phyloP scores from a whole-genome alignment of 2,329 filamentous ascomycete species.

The Aspergillus fijiensis region DNA sequence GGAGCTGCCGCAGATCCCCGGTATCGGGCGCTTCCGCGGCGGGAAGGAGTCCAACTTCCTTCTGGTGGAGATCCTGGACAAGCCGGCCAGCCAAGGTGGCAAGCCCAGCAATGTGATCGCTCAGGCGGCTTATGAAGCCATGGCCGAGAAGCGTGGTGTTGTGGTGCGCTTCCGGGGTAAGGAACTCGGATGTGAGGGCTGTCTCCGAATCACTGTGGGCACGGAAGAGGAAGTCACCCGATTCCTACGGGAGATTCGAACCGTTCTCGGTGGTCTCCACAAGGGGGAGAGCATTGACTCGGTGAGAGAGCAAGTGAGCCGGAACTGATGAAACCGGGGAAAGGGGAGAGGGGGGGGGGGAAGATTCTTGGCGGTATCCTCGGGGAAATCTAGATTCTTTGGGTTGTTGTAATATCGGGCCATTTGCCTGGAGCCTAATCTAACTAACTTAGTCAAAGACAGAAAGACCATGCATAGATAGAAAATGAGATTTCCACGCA shows the following conservation, averaged over 20 bases:
- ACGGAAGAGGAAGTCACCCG: constrained; percentile 81
- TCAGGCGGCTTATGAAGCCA: constrained; percentile 73
- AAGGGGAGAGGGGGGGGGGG: too few relatives aligned
- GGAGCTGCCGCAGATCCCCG: constrained; percentile 71
- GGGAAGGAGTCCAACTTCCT: constrained; percentile 85
- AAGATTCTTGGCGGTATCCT: not conserved
- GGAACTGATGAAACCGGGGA: not conserved
- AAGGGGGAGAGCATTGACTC: constrained; percentile 35
- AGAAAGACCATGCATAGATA: not conserved
- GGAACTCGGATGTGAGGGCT: constrained; percentile 85
- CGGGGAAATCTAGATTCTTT: not conserved
- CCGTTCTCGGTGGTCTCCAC: constrained; percentile 52
- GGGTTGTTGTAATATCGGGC: not conserved
- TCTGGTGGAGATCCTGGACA: constrained; percentile 81
- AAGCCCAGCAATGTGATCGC: constrained; percentile 77
- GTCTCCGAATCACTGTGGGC: constrained; percentile 86
- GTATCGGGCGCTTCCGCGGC: constrained; percentile 77
- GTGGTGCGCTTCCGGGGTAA: constrained; percentile 93
- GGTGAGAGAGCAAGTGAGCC: not conserved
- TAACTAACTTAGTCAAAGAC: too few relatives aligned
- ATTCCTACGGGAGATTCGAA: constrained; percentile 68
- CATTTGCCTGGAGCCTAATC: not conserved
- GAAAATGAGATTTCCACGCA: not conserved
- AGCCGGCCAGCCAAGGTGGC: constrained; percentile 53
- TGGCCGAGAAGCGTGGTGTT: constrained; percentile 84